Percentiles rank a stretch among this genome's conserved stretches.
phyloP scores from a whole-genome alignment of 495 filamentous ascomycete species.

The Usnea hakonensis region DNA sequence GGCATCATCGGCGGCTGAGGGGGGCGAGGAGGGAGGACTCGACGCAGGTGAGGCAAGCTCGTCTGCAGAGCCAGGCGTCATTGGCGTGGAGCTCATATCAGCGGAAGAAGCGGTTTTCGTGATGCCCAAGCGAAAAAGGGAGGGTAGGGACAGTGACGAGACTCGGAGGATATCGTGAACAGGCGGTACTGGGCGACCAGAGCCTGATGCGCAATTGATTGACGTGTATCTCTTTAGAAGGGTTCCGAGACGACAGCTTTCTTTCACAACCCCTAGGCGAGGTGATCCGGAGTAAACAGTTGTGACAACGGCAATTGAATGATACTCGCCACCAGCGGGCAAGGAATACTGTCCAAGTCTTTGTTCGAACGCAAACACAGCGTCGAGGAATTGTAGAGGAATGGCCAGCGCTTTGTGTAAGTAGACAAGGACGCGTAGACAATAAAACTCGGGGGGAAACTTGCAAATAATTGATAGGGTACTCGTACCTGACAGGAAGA shows the following conservation, averaged over 20 bases:
- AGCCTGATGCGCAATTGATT: background rate
- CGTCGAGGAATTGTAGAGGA: background rate
- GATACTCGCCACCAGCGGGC: background rate
- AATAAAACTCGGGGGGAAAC: background rate
- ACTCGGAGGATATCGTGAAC: background rate
- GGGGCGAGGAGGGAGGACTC: constrained; percentile 40
- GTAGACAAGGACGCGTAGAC: background rate
- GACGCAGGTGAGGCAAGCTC: constrained; percentile 28
- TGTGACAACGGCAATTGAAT: background rate
- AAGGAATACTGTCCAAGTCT: background rate
- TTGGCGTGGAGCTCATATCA: constrained; percentile 30
- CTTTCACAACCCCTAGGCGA: background rate
- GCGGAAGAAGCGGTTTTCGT: background rate
- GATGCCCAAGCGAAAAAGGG: background rate
- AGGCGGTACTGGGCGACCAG: background rate
- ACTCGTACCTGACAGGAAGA: constrained; percentile 3
- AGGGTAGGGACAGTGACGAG: background rate
- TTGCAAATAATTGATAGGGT: too few relatives aligned
- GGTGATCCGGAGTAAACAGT: background rate
- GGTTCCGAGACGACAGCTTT: background rate
- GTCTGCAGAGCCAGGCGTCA: constrained; percentile 31
- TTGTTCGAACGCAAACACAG: background rate
- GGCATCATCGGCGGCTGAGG: constrained; percentile 20
- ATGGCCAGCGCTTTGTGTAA: background rate
- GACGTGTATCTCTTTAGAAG: background rate